These are phyloP conservation scores for Sinapis alba DNA, from an alignment of 441 rosid species.

Conservation along the genomic window DNA sequence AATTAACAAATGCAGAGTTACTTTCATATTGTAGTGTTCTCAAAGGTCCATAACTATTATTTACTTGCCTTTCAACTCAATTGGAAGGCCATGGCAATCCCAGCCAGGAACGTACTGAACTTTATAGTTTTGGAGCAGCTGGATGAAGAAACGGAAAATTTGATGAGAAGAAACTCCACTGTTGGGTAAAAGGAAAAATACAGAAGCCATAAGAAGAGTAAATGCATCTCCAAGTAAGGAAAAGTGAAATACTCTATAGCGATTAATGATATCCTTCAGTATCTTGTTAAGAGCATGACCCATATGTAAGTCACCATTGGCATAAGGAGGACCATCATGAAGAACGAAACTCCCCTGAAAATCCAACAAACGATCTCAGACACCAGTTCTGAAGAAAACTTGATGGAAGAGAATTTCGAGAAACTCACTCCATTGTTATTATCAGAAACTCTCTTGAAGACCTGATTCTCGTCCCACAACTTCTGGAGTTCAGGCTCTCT, in stretches of 20 bases:
- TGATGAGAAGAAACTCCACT: conserved; percentile 18
- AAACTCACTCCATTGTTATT: conserved; percentile 79
- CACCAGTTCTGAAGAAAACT: conserved; percentile 30
- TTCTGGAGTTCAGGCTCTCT: conserved; percentile 98
- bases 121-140: conserved; percentile 92
- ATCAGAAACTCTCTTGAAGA: conserved; percentile 75
- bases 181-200: conserved; percentile 1
- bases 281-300: conserved; percentile 99
- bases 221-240: conserved; percentile 22
- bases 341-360: conserved; percentile 81
- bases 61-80: conserved; percentile 92
- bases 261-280: conserved; percentile 93
- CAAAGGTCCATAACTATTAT: conserved; percentile 16
- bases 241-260: conserved; percentile 69
- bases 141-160: conserved; percentile 36
- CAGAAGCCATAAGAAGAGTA: conserved; percentile 11
- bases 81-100: conserved; percentile 99
- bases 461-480: conserved; percentile 85
- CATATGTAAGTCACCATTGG: conserved; percentile 93
- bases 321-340: conserved; percentile 98
- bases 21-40: conserved; percentile 9
- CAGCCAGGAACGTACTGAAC: conserved; percentile 92
- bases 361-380: conserved; percentile 44
- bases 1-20: conserved; percentile 3
- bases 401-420: conserved; percentile 7